phyloP scores from a whole-genome alignment of 2,329 filamentous ascomycete genomes.

The Colletotrichum noveboracense region DNA sequence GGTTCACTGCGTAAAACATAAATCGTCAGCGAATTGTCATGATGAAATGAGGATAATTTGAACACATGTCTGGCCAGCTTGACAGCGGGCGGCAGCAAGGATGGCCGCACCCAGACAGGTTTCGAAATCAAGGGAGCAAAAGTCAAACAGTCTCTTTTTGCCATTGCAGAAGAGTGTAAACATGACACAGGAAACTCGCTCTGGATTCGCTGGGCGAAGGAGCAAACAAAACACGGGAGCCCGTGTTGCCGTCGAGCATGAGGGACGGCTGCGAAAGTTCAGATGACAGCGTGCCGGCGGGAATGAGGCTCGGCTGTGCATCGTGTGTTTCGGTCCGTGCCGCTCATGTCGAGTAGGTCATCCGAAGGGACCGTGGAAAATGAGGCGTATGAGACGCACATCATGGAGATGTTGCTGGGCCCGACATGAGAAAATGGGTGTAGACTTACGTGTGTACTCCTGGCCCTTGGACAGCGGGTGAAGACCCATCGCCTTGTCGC shows the following conservation, averaged over 20 bases:
- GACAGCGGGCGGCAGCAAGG: background rate
- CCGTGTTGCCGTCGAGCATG: background rate
- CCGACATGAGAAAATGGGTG: background rate
- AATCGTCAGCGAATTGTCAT: slow-evolving; percentile 4
- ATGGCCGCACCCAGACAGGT: background rate
- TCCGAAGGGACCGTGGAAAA: background rate
- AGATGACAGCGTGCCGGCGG: background rate
- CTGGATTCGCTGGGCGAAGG: background rate
- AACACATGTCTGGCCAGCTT: background rate
- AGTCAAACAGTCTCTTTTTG: background rate
- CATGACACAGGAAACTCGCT: background rate
- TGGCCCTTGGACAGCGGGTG: slow-evolving; percentile 46
- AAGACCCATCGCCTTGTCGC: slow-evolving; percentile 50
- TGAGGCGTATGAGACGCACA: background rate
- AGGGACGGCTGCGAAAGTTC: background rate
- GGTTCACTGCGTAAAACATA: slow-evolving; percentile 48
- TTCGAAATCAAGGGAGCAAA: slow-evolving; percentile 18
- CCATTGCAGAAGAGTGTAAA: background rate
- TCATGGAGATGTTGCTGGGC: background rate
- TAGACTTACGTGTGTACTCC: slow-evolving; percentile 51
- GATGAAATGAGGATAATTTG: background rate
- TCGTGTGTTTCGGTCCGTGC: slow-evolving; percentile 10
- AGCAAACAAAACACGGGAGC: slow-evolving; percentile 3
- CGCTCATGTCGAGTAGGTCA: background rate
- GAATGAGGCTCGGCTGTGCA: background rate